Conservation (phyloP, 2,329 filamentous ascomycete species). For the Talaromyces sp. region DNA sequence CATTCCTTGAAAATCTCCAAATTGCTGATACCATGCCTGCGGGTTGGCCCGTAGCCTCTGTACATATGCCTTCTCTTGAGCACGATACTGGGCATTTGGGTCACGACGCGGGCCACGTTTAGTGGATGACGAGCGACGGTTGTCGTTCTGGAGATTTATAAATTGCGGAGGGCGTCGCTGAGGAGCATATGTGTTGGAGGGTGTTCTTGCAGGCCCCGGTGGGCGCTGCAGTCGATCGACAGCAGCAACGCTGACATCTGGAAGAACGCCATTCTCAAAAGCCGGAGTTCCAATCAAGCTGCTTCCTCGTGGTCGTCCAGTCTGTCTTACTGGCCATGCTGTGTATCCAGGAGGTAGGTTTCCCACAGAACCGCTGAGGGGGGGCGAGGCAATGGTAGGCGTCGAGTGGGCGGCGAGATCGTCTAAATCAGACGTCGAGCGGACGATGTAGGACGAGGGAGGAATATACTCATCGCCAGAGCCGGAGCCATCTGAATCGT, state of each 20-base stretch:
- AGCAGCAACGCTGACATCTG: slow-evolving; percentile 22
- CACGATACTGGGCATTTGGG: slow-evolving; percentile 67
- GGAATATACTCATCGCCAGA: slow-evolving; percentile 36
- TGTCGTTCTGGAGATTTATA: slow-evolving; percentile 41
- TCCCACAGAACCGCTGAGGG: slow-evolving; percentile 18
- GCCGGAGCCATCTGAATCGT: slow-evolving; percentile 36
- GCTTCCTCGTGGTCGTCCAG: slow-evolving; percentile 36
- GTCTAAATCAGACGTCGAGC: slow-evolving; percentile 25
- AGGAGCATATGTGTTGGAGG: slow-evolving; percentile 72
- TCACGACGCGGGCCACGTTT: slow-evolving; percentile 53
- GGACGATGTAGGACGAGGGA: slow-evolving; percentile 26
- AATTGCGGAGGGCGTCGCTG: slow-evolving; percentile 50
- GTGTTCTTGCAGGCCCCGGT: slow-evolving; percentile 62
- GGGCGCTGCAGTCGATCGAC: slow-evolving; percentile 54
- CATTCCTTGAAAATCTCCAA: slow-evolving; percentile 61
- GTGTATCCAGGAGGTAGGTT: slow-evolving; percentile 17
- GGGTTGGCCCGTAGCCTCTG: slow-evolving; percentile 82
- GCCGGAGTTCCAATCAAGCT: slow-evolving; percentile 36
- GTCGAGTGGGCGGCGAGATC: slow-evolving; percentile 27
- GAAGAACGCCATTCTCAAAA: slow-evolving; percentile 32
- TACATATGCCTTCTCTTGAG: slow-evolving; percentile 91
- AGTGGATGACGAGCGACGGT: slow-evolving; percentile 52
- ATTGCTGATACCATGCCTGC: slow-evolving; percentile 62
- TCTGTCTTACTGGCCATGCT: slow-evolving; percentile 29
- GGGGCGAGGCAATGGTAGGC: slow-evolving; percentile 25